These are phyloP conservation scores for Irpex sp. DNA, from an alignment of 1,284 basidiomycete genomes.

Conservation along the genomic window DNA sequence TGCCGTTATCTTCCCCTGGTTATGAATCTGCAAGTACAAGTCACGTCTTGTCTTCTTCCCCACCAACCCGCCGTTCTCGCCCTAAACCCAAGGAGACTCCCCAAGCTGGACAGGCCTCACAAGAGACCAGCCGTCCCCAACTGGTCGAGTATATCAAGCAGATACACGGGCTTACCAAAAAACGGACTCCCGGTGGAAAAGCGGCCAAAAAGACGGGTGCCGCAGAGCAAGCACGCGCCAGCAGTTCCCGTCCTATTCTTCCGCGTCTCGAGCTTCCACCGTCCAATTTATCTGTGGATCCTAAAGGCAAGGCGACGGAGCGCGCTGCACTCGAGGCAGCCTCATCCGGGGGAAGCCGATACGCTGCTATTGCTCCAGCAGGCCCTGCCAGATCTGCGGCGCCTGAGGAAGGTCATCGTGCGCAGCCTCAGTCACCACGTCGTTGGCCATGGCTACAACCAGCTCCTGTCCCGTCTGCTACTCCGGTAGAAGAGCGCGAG, in stretches of 20 bases:
- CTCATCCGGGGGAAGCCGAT: not conserved
- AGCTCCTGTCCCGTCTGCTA: conserved; percentile 14
- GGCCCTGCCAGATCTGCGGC: not conserved
- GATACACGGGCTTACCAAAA: conserved; percentile 30
- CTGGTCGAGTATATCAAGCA: conserved; percentile 30
- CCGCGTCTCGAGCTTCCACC: conserved; percentile 25
- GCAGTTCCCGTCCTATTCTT: conserved; percentile 23
- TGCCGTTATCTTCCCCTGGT: conserved; percentile 10
- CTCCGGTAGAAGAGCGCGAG: conserved; percentile 10
- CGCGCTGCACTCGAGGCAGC: not conserved
- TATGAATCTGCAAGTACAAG: conserved; percentile 13
- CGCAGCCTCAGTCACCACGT: conserved; percentile 2
- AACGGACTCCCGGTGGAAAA: conserved; percentile 24
- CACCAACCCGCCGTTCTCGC: conserved; percentile 13
- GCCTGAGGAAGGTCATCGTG: conserved; percentile 6
- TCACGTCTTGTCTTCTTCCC: conserved; percentile 5
- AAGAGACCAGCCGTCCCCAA: conserved; percentile 16
- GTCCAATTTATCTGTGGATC: not conserved
- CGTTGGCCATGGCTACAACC: conserved; percentile 25
- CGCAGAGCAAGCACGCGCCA: conserved; percentile 18
- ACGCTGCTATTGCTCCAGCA: conserved; percentile 8
- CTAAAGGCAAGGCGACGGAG: not conserved
- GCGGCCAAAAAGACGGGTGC: conserved; percentile 18
- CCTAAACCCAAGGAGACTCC: conserved; percentile 9
- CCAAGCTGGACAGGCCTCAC: conserved; percentile 9